Base-by-base conservation (phyloP, 208 protist species). In the Jaenimonas drosophilae region DNA sequence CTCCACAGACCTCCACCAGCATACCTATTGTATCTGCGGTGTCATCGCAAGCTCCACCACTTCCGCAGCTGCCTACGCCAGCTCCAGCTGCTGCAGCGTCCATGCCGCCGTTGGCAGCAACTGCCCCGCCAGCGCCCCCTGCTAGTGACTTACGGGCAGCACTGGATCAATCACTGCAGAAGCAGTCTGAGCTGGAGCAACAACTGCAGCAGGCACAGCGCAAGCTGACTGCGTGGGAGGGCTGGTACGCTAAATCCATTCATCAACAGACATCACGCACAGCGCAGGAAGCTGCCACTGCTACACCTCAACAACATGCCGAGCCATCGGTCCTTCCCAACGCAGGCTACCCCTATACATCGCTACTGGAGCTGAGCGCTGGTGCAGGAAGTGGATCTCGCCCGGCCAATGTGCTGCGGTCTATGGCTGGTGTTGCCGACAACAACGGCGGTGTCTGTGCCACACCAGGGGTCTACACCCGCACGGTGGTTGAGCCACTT, bases 211-310 rank as follows among this genome's bases (percentile, higher is more conserved):
- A 30, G 17, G 59, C 65, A 2, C 56, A 66, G 21, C 51, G 49
- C 1, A 84, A 84, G 34, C 31, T 84, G 48, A 42, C 63, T 25
- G 75, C 75, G 21, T 84, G 75, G 75, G 75, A 84, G 45, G 51
- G 46, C 20, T 84, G 75, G 75, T 84, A 74, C 32, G 36, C 26
- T 12, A 27, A 50, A 30, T 17, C 23, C 14, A 5, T 23, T 9
- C 19, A 4, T 48, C 12, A 11, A 5, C 21, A 17, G 5, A 48
- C 5, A n/a, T n/a, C n/a, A n/a, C n/a, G n/a, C n/a, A n/a, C n/a
- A n/a, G n/a, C 21, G 43, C 21, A 48, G n/a, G 6, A 23, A 23
- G 31, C 29, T 48, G 43, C 21, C 6, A 36, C 6, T 48, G 43
- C 9, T 48, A 4, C 12, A 48, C 19, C 29, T 14, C 5, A 12